Evolutionary conservation across 768 basidiomycete species (phyloP).

Genomic region (Leccinum subgranulosum): DNA sequence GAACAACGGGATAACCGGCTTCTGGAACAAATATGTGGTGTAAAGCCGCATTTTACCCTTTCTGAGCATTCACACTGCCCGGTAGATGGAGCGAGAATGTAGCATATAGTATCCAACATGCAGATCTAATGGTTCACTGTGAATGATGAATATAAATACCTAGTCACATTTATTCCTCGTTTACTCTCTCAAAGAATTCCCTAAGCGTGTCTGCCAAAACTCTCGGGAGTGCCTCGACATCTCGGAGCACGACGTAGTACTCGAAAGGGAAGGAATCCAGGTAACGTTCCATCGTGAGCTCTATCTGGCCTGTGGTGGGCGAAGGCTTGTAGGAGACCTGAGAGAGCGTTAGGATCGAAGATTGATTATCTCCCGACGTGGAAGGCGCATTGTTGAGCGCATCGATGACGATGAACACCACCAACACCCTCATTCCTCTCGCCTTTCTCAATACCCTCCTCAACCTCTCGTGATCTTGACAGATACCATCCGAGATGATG

Average conservation of each 20-base stretch:
- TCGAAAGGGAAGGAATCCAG: constrained; percentile 97
- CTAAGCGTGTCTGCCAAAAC: constrained; percentile 84
- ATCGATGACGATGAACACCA: constrained; percentile 95
- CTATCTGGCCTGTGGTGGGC: constrained; percentile 59
- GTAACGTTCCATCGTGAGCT: constrained; percentile 85
- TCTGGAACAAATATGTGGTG: constrained; percentile 76
- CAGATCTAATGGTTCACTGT: constrained; percentile 1
- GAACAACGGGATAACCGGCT: constrained; percentile 76
- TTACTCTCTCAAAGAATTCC: constrained; percentile 87
- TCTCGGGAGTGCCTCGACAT: constrained; percentile 89
- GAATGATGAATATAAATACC: not conserved
- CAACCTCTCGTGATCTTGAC: constrained; percentile 89
- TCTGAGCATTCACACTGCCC: not conserved
- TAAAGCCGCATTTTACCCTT: not conserved
- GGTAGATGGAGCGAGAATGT: not conserved
- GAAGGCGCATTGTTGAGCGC: constrained; percentile 60
- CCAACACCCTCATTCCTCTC: constrained; percentile 86
- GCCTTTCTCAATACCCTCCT: constrained; percentile 79
- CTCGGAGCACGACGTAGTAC: constrained; percentile 90
- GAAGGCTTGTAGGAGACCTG: constrained; percentile 76
- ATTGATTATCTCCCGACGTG: constrained; percentile 34
- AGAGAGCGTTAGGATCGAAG: constrained; percentile 91
- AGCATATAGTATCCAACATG: not conserved
- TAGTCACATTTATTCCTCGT: constrained; percentile 45
- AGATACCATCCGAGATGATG: constrained; percentile 99